These are phyloP conservation scores for Eryngium alpinum DNA, from an alignment of 140 eudicot species.

Conservation along the genomic window DNA sequence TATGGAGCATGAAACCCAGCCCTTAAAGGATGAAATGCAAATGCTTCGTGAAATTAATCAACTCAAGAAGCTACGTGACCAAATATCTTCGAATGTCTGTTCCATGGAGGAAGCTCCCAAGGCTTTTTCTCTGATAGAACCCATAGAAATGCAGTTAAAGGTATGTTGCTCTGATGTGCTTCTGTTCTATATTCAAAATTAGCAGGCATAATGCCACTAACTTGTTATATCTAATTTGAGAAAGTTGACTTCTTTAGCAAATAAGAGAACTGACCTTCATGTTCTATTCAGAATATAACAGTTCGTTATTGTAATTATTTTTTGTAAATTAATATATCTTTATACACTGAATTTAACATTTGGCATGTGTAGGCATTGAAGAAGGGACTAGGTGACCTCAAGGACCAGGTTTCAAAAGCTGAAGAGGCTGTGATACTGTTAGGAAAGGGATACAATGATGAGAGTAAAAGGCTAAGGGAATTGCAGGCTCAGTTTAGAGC, in stretches of 20 bases:
- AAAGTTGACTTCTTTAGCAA: neutral
- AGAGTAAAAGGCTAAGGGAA: conserved; percentile 44
- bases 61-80: conserved; percentile 54
- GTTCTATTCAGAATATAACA: too few relatives aligned
- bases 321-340: neutral
- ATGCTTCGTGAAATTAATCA: conserved; percentile 77
- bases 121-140: conserved; percentile 55
- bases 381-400: conserved; percentile 62
- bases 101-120: conserved; percentile 50
- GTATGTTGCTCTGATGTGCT: conserved; percentile 22
- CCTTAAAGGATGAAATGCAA: conserved; percentile 66
- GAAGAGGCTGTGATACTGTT: conserved; percentile 36
- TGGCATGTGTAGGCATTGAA: conserved; percentile 42
- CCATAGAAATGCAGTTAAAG: conserved; percentile 60
- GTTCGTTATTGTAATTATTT: neutral
- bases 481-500: conserved; percentile 48
- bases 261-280: too few relatives aligned
- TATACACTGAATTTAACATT: conserved; percentile 12
- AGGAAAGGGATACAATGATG: conserved; percentile 46
- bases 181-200: neutral
- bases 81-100: conserved; percentile 56
- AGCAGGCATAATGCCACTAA: neutral
- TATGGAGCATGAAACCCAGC: conserved; percentile 75
- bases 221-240: neutral
- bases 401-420: conserved; percentile 43